phyloP scores from a whole-genome alignment of 345 rosid genomes.

The Euphorbia tirucalli region DNA sequence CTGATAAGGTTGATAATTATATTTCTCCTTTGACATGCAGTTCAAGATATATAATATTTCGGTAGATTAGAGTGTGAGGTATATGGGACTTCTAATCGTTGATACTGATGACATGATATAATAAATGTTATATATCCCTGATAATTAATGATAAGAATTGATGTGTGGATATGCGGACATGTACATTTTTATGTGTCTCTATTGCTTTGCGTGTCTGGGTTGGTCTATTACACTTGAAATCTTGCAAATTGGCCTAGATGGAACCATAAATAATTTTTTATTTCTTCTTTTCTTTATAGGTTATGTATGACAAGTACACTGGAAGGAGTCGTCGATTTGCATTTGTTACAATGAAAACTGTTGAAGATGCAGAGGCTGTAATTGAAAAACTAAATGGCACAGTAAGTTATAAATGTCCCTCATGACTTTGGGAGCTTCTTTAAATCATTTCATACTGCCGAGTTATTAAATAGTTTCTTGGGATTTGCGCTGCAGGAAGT shows the following conservation, averaged over 20 bases:
- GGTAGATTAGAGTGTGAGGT: neutral
- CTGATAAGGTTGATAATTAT: neutral
- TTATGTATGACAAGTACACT: constrained; percentile 79
- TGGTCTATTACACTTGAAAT: neutral
- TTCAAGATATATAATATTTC: neutral
- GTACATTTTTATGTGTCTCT: neutral
- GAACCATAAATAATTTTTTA: neutral
- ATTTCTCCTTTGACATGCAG: neutral
- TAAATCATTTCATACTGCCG: neutral
- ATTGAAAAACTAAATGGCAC: constrained; percentile 80
- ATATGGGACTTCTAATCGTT: neutral
- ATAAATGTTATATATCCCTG: neutral
- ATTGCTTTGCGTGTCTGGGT: neutral
- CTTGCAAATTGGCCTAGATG: neutral
- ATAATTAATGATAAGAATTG: neutral
- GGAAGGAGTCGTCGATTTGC: constrained; percentile 82
- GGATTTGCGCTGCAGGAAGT: constrained; percentile 44
- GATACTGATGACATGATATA: neutral
- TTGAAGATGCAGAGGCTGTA: constrained; percentile 77
- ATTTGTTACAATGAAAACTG: constrained; percentile 80
- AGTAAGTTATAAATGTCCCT: constrained; percentile 33
- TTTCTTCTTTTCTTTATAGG: constrained; percentile 34
- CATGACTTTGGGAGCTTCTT: neutral
- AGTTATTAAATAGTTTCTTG: neutral
- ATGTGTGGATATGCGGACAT: neutral